These are phyloP conservation scores for Cyclotella sp. DNA, from an alignment of 108 stramenopile species.

Conservation along the genomic window DNA sequence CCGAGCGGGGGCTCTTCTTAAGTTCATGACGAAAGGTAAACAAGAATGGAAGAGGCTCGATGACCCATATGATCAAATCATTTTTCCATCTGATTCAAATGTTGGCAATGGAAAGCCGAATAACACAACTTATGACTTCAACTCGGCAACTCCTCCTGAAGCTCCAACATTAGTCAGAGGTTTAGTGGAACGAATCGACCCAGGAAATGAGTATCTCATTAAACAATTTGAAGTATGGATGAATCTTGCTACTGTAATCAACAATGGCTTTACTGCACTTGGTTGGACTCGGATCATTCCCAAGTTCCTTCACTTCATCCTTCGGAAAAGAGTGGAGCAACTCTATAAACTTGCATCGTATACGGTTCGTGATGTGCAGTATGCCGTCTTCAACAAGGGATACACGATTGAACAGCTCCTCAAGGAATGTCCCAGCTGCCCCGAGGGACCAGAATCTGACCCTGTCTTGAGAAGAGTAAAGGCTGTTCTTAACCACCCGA, in stretches of 20 bases:
- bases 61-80: conserved; percentile 64
- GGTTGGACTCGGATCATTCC: conserved; percentile 55
- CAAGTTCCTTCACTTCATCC: conserved; percentile 55
- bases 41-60: conserved; percentile 58
- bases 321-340: conserved; percentile 42
- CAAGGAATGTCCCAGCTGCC: conserved; percentile 45
- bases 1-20: conserved; percentile 57
- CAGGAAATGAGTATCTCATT: conserved; percentile 39
- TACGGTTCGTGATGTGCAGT: conserved; percentile 65
- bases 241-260: conserved; percentile 52
- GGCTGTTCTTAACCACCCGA: conserved; percentile 62
- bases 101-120: conserved; percentile 48
- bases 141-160: conserved; percentile 32
- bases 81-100: conserved; percentile 48
- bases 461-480: conserved; percentile 60
- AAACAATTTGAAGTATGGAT: conserved; percentile 47
- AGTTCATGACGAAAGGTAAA: conserved; percentile 60
- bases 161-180: conserved; percentile 22
- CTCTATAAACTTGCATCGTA: conserved; percentile 55
- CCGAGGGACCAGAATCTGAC: conserved; percentile 57
- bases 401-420: conserved; percentile 48
- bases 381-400: conserved; percentile 58
- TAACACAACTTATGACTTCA: conserved; percentile 46
- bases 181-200: conserved; percentile 48
- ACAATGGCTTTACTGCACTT: conserved; percentile 58